phyloP scores from a whole-genome alignment of 257 asterid species.

The Nicotiana knightiana region DNA sequence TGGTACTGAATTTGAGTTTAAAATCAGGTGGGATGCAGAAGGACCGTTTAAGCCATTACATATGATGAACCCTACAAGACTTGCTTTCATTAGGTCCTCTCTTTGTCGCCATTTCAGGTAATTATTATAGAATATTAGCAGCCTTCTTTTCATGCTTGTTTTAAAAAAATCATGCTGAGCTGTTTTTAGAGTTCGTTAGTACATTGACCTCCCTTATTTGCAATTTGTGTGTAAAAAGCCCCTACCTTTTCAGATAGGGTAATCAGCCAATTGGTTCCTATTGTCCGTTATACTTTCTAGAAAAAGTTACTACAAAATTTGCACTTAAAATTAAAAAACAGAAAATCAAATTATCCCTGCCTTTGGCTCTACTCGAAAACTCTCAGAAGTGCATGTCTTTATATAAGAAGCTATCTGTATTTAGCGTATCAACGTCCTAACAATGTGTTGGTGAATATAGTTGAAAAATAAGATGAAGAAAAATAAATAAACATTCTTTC shows the following conservation, averaged over 20 bases:
- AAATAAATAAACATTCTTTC: no score
- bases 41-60: conserved; percentile 96
- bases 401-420: neutral
- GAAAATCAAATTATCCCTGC: neutral
- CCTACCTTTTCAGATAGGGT: neutral
- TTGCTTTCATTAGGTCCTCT: conserved; percentile 88
- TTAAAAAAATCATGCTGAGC: neutral
- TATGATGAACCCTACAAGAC: conserved; percentile 85
- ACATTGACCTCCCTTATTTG: neutral
- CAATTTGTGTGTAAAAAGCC: neutral
- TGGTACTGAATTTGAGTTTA: neutral
- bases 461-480: no score
- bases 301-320: neutral
- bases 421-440: neutral
- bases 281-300: neutral
- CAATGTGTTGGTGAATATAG: neutral
- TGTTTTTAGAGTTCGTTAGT: neutral
- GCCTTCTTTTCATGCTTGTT: neutral
- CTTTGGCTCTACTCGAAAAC: neutral
- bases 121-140: neutral
- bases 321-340: neutral
- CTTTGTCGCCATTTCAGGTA: conserved; percentile 97
- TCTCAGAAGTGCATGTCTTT: neutral
- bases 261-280: neutral
- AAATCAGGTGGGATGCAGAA: conserved; percentile 88